These are phyloP conservation scores for Fusarium begoniae DNA, from an alignment of 2,329 filamentous ascomycete species.

Conservation along the genomic window DNA sequence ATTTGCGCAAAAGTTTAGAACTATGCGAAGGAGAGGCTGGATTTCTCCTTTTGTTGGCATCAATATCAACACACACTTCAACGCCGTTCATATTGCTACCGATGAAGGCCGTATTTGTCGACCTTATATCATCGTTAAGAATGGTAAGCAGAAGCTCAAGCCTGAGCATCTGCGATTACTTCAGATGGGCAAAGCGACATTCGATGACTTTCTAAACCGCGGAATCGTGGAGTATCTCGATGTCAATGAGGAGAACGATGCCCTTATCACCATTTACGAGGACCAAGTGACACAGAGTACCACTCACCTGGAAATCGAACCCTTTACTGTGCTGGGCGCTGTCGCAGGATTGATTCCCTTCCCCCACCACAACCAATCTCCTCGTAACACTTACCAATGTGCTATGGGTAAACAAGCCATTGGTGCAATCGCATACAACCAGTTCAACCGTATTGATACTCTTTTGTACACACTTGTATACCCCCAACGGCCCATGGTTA, in stretches of 20 bases:
- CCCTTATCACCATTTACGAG: constrained; percentile 91
- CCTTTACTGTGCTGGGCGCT: constrained; percentile 94
- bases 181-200: constrained; percentile 83
- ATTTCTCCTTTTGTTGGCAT: constrained; percentile 98
- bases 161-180: constrained; percentile 81
- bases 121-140: constrained; percentile 94
- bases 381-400: constrained; percentile 98
- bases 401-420: constrained; percentile 99
- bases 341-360: constrained; percentile 97
- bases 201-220: constrained; percentile 91
- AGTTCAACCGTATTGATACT: constrained; percentile 96
- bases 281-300: constrained; percentile 82
- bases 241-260: constrained; percentile 98
- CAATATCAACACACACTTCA: constrained; percentile 92
- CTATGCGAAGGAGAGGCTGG: constrained; percentile 86
- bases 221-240: constrained; percentile 97
- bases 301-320: constrained; percentile 97
- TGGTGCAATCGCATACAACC: constrained; percentile 96
- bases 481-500: constrained; percentile 96
- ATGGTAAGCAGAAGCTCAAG: constrained; percentile 82
- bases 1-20: constrained; percentile 86
- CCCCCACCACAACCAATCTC: constrained; percentile 98
- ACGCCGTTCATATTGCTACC: constrained; percentile 92
- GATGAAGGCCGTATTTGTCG: constrained; percentile 97
- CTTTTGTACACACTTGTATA: constrained; percentile 97